Evolutionary conservation across 176 grass and related monocot genomes (phyloP), one percentile per base, ranked within the genome.

Genomic region (Phragmites australis): DNA sequence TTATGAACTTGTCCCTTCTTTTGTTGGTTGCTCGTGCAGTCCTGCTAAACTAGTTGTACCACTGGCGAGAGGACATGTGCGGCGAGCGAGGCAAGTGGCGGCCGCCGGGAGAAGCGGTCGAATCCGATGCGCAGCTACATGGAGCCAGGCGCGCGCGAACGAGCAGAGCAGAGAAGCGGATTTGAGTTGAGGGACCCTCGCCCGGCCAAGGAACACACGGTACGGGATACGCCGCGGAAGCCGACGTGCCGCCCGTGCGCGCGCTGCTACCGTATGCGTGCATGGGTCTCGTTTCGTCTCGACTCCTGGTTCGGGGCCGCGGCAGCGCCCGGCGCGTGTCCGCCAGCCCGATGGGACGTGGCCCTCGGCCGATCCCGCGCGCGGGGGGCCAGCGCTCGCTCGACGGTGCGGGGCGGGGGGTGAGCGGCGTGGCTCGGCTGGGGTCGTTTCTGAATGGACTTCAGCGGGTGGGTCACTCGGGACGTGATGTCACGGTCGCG

Each of bases 11-110:
- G n/a, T n/a, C n/a, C n/a, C n/a, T 22, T 32, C n/a, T 22, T 3
- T 60, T 13, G 0, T 41, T 10, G 21, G 22, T 25, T 39, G 3
- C 49, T n/a, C 42, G 9, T 63, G 56, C 55, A 5, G 41, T 29
- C 15, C 3, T 9, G 1, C 21, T 4, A 26, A 41, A 4, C 9
- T 14, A 14, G 18, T 0, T 1, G 2, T 68, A 14, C 40, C 34
- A 9, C 21, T 6, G 52, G 52, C 44, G 85, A 78, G 31, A 79
- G 49, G 86, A 88, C 87, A 5, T 80, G 81, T 69, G 87, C 78
- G 86, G 86, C 42, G 41, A 16, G 30, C 55, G 16, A 25, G 27
- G 16, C 65, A 1, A 58, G 17, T 14, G 82, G 18, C 59, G 27
- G 84, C 76, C 16, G 43, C 13, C 30, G 25, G 8, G 53, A 58